Percentiles rank a stretch among this genome's conserved stretches.
Evolutionary conservation across 345 rosid genomes (phyloP).

Genomic region (Anastatica hierochuntica): DNA sequence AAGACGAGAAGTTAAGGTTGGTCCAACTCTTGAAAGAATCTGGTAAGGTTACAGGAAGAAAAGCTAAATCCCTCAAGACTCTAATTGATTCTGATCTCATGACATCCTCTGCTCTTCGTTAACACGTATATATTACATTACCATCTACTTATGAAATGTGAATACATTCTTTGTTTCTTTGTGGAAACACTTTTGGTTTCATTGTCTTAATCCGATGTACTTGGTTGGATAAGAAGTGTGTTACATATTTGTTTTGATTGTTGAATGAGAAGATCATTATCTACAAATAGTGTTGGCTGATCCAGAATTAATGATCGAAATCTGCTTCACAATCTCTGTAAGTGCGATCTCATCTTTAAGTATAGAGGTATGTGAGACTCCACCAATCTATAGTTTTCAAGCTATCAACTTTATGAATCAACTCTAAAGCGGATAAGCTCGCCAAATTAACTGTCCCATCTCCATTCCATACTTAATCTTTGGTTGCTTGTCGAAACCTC

Average conservation of each 20-base stretch:
- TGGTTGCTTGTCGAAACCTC: constrained; percentile 57
- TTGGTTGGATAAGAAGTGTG: constrained; percentile 1
- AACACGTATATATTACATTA: neutral
- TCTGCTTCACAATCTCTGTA: constrained; percentile 32
- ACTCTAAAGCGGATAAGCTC: constrained; percentile 54
- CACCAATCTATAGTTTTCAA: constrained; percentile 36
- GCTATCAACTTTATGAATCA: constrained; percentile 25
- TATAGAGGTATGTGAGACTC: constrained; percentile 53
- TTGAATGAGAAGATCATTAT: no score
- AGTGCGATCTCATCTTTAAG: constrained; percentile 42
- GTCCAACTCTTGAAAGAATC: constrained; percentile 67
- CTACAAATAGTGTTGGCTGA: no score
- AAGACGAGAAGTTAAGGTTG: constrained; percentile 83
- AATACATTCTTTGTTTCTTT: constrained; percentile 9
- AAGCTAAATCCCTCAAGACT: constrained; percentile 65
- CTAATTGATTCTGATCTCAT: constrained; percentile 54
- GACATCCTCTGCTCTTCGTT: constrained; percentile 12
- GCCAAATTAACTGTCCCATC: constrained; percentile 77
- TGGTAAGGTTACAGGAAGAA: constrained; percentile 62
- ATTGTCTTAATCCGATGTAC: constrained; percentile 8
- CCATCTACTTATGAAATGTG: constrained; percentile 12
- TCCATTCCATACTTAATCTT: constrained; percentile 58
- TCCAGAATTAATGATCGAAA: constrained; percentile 39
- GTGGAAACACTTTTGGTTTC: no score
- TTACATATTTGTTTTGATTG: constrained; percentile 11